These are phyloP conservation scores for Hypoxylon crocopeplum DNA, from an alignment of 495 filamentous ascomycete genomes.

Conservation along the genomic window DNA sequence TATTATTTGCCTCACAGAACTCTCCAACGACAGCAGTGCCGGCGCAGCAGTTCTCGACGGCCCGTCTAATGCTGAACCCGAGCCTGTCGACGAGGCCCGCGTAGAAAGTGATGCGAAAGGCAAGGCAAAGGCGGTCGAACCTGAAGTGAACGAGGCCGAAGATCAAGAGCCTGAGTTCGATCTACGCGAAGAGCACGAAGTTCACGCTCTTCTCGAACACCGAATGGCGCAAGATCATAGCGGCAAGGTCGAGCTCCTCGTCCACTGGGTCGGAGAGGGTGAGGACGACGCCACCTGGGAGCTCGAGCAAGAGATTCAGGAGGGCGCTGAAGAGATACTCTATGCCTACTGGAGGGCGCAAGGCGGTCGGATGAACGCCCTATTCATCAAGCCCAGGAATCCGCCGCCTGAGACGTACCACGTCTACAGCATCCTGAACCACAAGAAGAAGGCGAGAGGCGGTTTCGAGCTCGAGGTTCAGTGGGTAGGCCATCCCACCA, in stretches of 20 bases:
- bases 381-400: conserved; percentile 40
- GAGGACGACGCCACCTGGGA: conserved; percentile 40
- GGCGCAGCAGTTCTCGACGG: neutral
- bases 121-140: conserved; percentile 12
- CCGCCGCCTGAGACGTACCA: conserved; percentile 37
- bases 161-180: conserved; percentile 15
- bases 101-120: neutral
- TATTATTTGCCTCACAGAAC: conserved; percentile 3
- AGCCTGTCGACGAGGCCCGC: neutral
- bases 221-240: conserved; percentile 30
- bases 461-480: conserved; percentile 44
- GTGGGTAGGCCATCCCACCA: conserved; percentile 39
- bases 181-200: conserved; percentile 32
- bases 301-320: conserved; percentile 39
- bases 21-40: conserved; percentile 5
- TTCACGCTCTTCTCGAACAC: conserved; percentile 28
- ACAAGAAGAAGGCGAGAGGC: conserved; percentile 33
- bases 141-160: neutral
- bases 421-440: conserved; percentile 33
- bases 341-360: conserved; percentile 40
- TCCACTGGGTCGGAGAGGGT: conserved; percentile 36
- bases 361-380: conserved; percentile 37
- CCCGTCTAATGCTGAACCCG: conserved; percentile 1
- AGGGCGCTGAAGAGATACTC: conserved; percentile 30
- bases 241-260: conserved; percentile 36